Percentiles rank a stretch among this genome's conserved stretches.
These are phyloP conservation scores for Trichoderma orchidacearum DNA, from an alignment of 495 filamentous ascomycete species.

Conservation along the genomic window DNA sequence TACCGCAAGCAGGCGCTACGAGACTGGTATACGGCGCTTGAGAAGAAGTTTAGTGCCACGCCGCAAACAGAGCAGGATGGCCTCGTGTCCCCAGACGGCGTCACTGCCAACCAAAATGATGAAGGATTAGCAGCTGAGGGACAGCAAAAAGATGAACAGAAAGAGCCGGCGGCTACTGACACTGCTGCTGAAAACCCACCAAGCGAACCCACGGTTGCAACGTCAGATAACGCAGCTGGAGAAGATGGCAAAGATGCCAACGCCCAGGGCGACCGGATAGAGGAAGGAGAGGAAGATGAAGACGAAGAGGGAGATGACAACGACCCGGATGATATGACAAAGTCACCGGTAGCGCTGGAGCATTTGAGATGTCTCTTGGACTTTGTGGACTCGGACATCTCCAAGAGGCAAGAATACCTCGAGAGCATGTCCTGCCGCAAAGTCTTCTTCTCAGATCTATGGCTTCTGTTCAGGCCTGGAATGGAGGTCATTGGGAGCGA, in stretches of 20 bases:
- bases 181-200: no score
- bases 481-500: constrained; percentile 16
- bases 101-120: not conserved
- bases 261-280: not conserved
- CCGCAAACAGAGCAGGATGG: not conserved
- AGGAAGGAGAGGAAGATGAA: not conserved
- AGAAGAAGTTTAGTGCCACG: not conserved
- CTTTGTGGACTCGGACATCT: not conserved
- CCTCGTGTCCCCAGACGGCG: not conserved
- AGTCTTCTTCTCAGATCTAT: constrained; percentile 20
- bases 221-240: no score
- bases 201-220: no score
- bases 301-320: not conserved
- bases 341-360: not conserved
- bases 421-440: constrained; percentile 4
- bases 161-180: no score
- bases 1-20: not conserved
- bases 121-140: no score
- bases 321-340: not conserved
- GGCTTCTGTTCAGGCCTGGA: constrained; percentile 22
- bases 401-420: not conserved
- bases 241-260: not conserved
- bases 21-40: not conserved
- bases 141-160: no score
- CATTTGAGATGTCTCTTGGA: not conserved